A percentile compares a stretch with the other conserved stretches of the same genome.
Conservation (phyloP, 768 basidiomycete genomes). For the Kondoa subrosea region DNA sequence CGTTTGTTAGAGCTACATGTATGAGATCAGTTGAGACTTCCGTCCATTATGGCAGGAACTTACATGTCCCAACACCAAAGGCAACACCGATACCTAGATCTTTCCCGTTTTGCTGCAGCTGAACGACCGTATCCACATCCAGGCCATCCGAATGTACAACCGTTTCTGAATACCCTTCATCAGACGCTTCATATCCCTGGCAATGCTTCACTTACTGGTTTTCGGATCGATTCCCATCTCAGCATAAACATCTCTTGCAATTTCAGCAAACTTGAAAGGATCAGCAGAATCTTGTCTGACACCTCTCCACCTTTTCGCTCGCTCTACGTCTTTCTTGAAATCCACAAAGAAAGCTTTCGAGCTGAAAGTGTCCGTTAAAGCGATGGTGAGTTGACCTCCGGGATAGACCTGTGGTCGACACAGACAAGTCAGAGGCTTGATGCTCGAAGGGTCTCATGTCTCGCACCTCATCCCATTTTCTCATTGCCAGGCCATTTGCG, state of each 20-base stretch:
- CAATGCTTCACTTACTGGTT: constrained; percentile 33
- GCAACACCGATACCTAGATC: constrained; percentile 56
- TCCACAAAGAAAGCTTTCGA: constrained; percentile 44
- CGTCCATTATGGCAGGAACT: constrained; percentile 39
- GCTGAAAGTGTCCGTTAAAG: constrained; percentile 90
- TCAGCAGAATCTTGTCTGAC: constrained; percentile 90
- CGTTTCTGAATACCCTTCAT: constrained; percentile 33
- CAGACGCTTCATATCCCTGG: not conserved
- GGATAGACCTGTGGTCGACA: constrained; percentile 32
- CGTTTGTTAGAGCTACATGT: not conserved
- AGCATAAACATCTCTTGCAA: constrained; percentile 55
- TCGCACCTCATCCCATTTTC: constrained; percentile 63
- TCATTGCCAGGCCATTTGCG: constrained; percentile 55
- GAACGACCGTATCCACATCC: constrained; percentile 51
- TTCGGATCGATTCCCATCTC: constrained; percentile 49
- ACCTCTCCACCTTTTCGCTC: constrained; percentile 57
- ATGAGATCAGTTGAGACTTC: not conserved
- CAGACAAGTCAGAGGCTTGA: no score
- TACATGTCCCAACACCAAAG: constrained; percentile 74
- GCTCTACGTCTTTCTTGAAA: constrained; percentile 39
- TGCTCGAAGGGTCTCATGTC: constrained; percentile 29
- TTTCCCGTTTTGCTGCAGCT: constrained; percentile 53
- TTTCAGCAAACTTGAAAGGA: constrained; percentile 59
- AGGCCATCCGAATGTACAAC: constrained; percentile 76
- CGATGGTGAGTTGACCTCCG: constrained; percentile 40